These are phyloP conservation scores for Zygotorulaspora danielsina DNA, from an alignment of 805 yeast genomes.

Conservation along the genomic window DNA sequence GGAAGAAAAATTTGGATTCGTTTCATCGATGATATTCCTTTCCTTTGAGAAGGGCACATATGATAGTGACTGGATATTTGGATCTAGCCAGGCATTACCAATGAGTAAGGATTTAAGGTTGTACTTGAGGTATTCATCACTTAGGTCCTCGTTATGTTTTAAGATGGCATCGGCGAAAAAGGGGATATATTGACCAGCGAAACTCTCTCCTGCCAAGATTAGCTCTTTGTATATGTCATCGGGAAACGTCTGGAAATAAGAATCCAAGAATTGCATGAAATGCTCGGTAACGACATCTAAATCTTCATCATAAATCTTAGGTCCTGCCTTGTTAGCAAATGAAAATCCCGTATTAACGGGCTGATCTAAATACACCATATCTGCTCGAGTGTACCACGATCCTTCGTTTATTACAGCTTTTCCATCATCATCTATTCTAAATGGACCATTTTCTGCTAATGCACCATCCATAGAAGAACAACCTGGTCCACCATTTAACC, in stretches of 20 bases:
- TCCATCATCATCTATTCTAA: slow-evolving; percentile 50
- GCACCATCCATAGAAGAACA: slow-evolving; percentile 99
- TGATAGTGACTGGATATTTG: slow-evolving; percentile 76
- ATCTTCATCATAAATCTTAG: slow-evolving; percentile 45
- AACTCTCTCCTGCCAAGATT: slow-evolving; percentile 88
- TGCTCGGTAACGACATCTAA: slow-evolving; percentile 55
- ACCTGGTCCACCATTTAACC: slow-evolving; percentile 99
- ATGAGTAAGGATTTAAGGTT: slow-evolving; percentile 65
- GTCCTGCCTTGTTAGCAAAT: slow-evolving; percentile 42
- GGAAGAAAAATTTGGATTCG: slow-evolving; percentile 38
- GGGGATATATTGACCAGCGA: slow-evolving; percentile 96
- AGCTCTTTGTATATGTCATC: slow-evolving; percentile 60
- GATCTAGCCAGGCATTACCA: slow-evolving; percentile 95
- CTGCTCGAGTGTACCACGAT: slow-evolving; percentile 78
- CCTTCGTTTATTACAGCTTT: slow-evolving; percentile 58
- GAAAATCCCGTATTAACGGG: slow-evolving; percentile 95
- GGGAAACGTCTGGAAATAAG: slow-evolving; percentile 69
- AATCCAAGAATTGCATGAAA: slow-evolving; percentile 59
- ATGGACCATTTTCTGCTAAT: slow-evolving; percentile 86
- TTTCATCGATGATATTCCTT: slow-evolving; percentile 48
- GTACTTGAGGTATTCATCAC: slow-evolving; percentile 20
- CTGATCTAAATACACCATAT: slow-evolving; percentile 84
- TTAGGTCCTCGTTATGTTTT: slow-evolving; percentile 39
- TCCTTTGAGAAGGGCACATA: slow-evolving; percentile 67
- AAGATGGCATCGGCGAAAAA: slow-evolving; percentile 67